Conservation (phyloP, 2,329 filamentous ascomycete genomes). For the Fusarium zealandicum region DNA sequence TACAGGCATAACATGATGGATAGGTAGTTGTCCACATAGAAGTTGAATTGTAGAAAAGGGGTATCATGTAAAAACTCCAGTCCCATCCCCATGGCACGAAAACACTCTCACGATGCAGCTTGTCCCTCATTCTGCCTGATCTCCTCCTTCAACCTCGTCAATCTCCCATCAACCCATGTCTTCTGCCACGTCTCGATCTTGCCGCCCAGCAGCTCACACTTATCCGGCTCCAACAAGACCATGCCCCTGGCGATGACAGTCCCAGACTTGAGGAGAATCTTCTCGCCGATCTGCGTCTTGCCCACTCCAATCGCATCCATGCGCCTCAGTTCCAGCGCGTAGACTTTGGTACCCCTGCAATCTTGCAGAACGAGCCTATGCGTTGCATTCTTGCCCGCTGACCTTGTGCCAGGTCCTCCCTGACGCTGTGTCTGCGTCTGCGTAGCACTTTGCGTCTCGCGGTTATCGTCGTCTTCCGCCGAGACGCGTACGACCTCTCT, state of each 20-base stretch:
- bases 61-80: conserved; percentile 24
- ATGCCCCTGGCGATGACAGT: conserved; percentile 76
- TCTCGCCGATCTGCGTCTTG: conserved; percentile 77
- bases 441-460: conserved; percentile 53
- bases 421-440: conserved; percentile 27
- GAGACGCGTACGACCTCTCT: conserved; percentile 80
- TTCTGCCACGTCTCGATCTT: conserved; percentile 84
- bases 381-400: conserved; percentile 59
- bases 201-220: conserved; percentile 79
- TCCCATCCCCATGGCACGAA: neutral
- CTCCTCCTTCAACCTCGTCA: conserved; percentile 71
- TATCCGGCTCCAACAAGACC: conserved; percentile 76
- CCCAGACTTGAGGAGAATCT: conserved; percentile 74
- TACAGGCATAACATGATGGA: neutral
- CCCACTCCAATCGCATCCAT: conserved; percentile 71
- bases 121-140: conserved; percentile 51
- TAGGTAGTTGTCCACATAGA: neutral
- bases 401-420: conserved; percentile 14
- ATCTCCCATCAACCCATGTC: conserved; percentile 75
- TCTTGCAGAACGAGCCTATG: conserved; percentile 89
- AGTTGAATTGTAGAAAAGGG: conserved; percentile 17
- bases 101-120: neutral
- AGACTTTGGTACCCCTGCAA: conserved; percentile 70
- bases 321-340: conserved; percentile 73
- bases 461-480: conserved; percentile 53